phyloP scores from a whole-genome alignment of 2,329 filamentous ascomycete genomes.

The Cladophialophora chaetospira region DNA sequence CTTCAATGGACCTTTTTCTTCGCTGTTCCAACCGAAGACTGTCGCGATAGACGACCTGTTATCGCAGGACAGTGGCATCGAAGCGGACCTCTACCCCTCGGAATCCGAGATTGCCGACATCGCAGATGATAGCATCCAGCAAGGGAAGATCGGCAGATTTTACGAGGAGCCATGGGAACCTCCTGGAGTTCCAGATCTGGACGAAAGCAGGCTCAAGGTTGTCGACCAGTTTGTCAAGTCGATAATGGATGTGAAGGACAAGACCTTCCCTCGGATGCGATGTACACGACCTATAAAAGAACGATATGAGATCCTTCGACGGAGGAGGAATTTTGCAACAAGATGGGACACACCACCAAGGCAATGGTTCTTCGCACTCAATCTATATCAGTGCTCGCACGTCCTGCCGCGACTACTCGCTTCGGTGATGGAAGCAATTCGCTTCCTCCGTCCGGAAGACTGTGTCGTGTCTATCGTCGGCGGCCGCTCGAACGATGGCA shows the following conservation, averaged over 20 bases:
- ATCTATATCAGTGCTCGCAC: conserved; percentile 50
- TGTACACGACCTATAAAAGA: conserved; percentile 28
- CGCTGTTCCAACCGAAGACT: not conserved
- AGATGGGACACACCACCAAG: conserved; percentile 9
- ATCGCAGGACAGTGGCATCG: not conserved
- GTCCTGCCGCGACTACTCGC: conserved; percentile 56
- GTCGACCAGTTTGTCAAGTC: conserved; percentile 5
- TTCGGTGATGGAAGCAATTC: conserved; percentile 54
- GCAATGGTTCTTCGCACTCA: conserved; percentile 53
- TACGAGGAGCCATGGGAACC: conserved; percentile 10
- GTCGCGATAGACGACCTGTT: not conserved
- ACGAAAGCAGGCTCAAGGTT: not conserved
- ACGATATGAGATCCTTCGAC: conserved; percentile 7
- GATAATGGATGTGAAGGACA: conserved; percentile 7
- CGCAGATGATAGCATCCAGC: not conserved
- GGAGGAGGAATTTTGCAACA: conserved; percentile 37
- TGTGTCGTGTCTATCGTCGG: conserved; percentile 60
- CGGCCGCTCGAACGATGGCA: conserved; percentile 58
- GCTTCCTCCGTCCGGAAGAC: conserved; percentile 53
- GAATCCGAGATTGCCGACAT: conserved; percentile 3
- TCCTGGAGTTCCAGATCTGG: conserved; percentile 1
- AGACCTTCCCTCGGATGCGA: conserved; percentile 5
- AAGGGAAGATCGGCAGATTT: not conserved
- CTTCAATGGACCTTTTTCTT: conserved; percentile 2
- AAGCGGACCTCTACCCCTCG: not conserved